phyloP scores from a whole-genome alignment of 2,329 filamentous ascomycete species.

The Pseudogymnoascus sp. region DNA sequence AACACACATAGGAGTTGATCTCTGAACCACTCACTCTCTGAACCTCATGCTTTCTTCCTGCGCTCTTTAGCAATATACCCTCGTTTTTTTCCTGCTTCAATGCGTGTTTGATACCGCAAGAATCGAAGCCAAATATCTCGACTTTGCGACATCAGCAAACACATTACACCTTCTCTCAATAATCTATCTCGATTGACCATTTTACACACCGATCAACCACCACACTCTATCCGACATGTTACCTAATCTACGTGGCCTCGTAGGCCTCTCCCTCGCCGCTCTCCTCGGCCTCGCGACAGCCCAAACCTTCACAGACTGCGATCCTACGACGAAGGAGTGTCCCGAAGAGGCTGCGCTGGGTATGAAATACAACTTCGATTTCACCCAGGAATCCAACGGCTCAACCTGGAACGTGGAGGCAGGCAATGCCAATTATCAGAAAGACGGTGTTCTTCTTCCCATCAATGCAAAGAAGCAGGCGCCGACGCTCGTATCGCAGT shows the following conservation, averaged over 20 bases:
- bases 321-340: constrained; percentile 67
- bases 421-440: constrained; percentile 56
- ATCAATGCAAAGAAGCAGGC: constrained; percentile 66
- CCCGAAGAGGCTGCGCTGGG: constrained; percentile 66
- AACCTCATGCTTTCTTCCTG: constrained; percentile 3
- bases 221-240: neutral
- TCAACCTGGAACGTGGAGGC: constrained; percentile 64
- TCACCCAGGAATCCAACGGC: constrained; percentile 55
- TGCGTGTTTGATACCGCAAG: constrained; percentile 10
- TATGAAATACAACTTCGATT: constrained; percentile 54
- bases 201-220: neutral
- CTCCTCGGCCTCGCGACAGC: constrained; percentile 46
- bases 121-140: neutral
- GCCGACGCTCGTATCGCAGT: constrained; percentile 70
- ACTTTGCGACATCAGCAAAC: neutral
- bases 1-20: constrained; percentile 9
- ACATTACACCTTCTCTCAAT: neutral
- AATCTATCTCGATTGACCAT: neutral
- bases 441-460: constrained; percentile 64
- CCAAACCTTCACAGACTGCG: constrained; percentile 73
- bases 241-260: constrained; percentile 8
- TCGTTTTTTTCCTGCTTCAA: constrained; percentile 4
- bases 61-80: constrained; percentile 9
- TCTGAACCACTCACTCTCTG: constrained; percentile 5
- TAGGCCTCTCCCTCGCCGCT: neutral